Percentiles rank a stretch among this genome's conserved stretches.
These are phyloP conservation scores for Rhodotorula sp. DNA, from an alignment of 1,284 basidiomycete genomes.

Conservation along the genomic window DNA sequence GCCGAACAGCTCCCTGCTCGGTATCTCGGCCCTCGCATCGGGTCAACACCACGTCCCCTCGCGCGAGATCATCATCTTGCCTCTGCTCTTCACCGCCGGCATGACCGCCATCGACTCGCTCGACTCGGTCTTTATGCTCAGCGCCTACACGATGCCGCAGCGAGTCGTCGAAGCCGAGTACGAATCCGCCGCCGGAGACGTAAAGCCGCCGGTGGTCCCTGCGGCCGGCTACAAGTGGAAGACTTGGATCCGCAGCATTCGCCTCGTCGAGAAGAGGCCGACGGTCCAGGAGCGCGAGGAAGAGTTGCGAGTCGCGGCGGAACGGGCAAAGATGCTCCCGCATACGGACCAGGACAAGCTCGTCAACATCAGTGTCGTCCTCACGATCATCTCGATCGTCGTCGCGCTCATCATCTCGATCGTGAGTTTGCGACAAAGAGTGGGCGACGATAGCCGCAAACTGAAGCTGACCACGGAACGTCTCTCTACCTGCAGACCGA, in stretches of 20 bases:
- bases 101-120: slow-evolving; percentile 50
- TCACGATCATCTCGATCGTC: slow-evolving; percentile 49
- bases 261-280: slow-evolving; percentile 10
- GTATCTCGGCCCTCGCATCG: slow-evolving; percentile 48
- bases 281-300: slow-evolving; percentile 1
- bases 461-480: neutral
- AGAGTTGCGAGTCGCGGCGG: slow-evolving; percentile 11
- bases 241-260: neutral
- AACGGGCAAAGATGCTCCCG: slow-evolving; percentile 8
- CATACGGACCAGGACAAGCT: slow-evolving; percentile 35
- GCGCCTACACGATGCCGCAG: slow-evolving; percentile 46
- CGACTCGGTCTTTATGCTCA: slow-evolving; percentile 50
- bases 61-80: slow-evolving; percentile 48
- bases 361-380: slow-evolving; percentile 44
- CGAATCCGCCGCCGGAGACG: neutral
- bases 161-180: neutral
- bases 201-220: too few relatives aligned
- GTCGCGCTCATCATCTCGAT: slow-evolving; percentile 33
- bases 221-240: neutral
- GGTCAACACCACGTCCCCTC: slow-evolving; percentile 28
- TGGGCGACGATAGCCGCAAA: neutral
- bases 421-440: neutral
- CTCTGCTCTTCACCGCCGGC: slow-evolving; percentile 50
- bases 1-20: slow-evolving; percentile 47
- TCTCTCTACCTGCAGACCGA: slow-evolving; percentile 43